Evolutionary conservation across 2,329 filamentous ascomycete species (phyloP), one percentile per base, ranked within the genome.

Genomic region (Teratosphaeria nubilosa): DNA sequence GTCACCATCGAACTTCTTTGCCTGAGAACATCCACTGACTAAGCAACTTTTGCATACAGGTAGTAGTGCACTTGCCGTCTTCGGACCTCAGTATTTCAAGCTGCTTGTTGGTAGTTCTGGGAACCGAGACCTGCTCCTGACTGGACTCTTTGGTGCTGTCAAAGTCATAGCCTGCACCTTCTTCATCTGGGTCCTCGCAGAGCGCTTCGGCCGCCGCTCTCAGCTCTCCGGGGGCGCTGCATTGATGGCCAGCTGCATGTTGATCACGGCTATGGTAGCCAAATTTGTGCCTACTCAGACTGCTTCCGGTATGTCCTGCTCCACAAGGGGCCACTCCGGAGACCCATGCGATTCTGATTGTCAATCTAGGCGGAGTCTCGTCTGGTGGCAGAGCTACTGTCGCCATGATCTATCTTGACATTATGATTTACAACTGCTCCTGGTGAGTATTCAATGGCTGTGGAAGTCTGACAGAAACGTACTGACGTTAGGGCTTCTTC

Each of bases 321-420:
- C 20, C 9, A 3, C 41, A 22, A 20, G n/a, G n/a, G 22, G 41
- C 20, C 16, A 48, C 6, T 48, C n/a, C 9, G n/a, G 10, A 10
- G 45, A 64, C 63, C 0, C 62, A 67, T 27, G 68, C 68, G 0
- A 57, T 65, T 2, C 60, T 62, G 1, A 53, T 37, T 3, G 54
- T 60, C 25, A 10, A 10, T 48, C 5, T 20, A 48, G 64, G 61
- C 1, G 58, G 61, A 22, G 65, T 72, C 22, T 69, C 70, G 1
- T 57, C 59, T 24, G 59, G 75, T 1, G 78, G 76, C 0, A 78
- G 81, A 34, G 75, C 75, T 2, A 83, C 78, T 0, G 73, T 83
- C 1, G 75, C 76, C 0, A 69, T 83, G 14, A 82, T 83, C 56
- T 83, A 82, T 64, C 70, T 82, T 5, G 78, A 79, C 59, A 78